Conservation (phyloP, 1,284 basidiomycete genomes). For the Malassezia psittaci region DNA sequence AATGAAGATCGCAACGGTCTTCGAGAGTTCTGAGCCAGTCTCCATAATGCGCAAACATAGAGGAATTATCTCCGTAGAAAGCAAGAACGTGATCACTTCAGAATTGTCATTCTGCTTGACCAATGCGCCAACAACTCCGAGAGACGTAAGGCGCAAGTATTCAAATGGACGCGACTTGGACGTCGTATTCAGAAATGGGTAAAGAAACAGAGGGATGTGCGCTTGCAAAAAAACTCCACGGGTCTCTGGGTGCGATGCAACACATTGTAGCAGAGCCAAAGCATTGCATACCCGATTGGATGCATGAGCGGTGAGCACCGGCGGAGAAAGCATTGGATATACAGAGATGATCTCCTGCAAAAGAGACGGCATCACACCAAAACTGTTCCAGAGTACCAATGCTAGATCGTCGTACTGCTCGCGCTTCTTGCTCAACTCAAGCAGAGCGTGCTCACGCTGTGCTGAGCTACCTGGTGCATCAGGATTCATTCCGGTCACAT, state of each 20-base stretch:
- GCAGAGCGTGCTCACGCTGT: constrained; percentile 46
- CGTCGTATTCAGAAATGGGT: constrained; percentile 97
- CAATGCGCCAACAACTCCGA: constrained; percentile 95
- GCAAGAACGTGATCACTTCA: constrained; percentile 94
- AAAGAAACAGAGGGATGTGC: constrained; percentile 95
- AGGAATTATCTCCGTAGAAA: constrained; percentile 98
- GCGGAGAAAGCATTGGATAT: constrained; percentile 88
- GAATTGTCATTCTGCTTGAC: constrained; percentile 95
- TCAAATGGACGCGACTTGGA: constrained; percentile 98
- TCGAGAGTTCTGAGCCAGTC: constrained; percentile 95
- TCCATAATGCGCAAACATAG: constrained; percentile 99
- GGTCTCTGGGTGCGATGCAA: constrained; percentile 53
- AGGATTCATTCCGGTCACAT: constrained; percentile 9
- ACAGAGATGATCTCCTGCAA: constrained; percentile 97
- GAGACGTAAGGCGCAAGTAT: constrained; percentile 89
- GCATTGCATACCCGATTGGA: constrained; percentile 99
- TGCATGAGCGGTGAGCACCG: constrained; percentile 90
- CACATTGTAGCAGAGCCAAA: constrained; percentile 90
- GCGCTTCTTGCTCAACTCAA: constrained; percentile 96
- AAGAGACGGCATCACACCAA: constrained; percentile 97
- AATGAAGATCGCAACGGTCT: constrained; percentile 99
- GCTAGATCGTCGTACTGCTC: constrained; percentile 99
- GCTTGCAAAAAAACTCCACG: constrained; percentile 52
- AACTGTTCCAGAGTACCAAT: constrained; percentile 95
- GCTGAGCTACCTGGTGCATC: constrained; percentile 36